Evolutionary conservation across 768 basidiomycete species (phyloP).

Genomic region (Boletus edulis): DNA sequence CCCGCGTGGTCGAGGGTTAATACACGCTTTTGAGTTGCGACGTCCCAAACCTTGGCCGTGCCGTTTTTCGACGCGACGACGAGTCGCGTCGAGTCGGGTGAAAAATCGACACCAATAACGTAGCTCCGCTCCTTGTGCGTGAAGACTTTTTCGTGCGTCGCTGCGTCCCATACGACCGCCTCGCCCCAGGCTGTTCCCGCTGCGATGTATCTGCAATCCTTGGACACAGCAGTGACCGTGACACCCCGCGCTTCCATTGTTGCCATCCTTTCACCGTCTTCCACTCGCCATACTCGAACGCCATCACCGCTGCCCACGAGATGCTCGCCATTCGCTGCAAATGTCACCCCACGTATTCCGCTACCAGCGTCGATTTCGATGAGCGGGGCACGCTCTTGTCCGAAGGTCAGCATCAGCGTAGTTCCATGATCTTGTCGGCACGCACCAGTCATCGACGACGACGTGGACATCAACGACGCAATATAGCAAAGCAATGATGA

Average conservation of each 20-base stretch:
- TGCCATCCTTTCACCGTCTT: neutral
- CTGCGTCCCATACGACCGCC: neutral
- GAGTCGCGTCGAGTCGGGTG: neutral
- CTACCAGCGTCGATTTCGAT: neutral
- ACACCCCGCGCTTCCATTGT: neutral
- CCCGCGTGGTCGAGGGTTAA: neutral
- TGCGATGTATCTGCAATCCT: neutral
- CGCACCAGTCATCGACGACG: neutral
- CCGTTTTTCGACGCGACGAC: neutral
- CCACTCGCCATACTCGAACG: neutral
- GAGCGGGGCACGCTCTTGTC: neutral
- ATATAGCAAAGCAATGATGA: too few relatives aligned
- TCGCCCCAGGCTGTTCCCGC: neutral
- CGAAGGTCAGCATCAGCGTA: neutral
- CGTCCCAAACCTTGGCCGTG: neutral
- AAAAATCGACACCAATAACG: neutral
- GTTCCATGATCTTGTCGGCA: neutral
- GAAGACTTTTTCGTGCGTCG: neutral
- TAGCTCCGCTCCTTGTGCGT: too few relatives aligned
- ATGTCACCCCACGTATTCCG: neutral
- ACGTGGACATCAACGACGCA: too few relatives aligned
- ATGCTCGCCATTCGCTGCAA: neutral
- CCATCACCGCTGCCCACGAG: neutral
- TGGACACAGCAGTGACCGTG: neutral
- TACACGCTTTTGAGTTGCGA: neutral